Base-by-base conservation (phyloP, 2,329 filamentous ascomycete genomes). In the Sclerotinia spermophila region DNA sequence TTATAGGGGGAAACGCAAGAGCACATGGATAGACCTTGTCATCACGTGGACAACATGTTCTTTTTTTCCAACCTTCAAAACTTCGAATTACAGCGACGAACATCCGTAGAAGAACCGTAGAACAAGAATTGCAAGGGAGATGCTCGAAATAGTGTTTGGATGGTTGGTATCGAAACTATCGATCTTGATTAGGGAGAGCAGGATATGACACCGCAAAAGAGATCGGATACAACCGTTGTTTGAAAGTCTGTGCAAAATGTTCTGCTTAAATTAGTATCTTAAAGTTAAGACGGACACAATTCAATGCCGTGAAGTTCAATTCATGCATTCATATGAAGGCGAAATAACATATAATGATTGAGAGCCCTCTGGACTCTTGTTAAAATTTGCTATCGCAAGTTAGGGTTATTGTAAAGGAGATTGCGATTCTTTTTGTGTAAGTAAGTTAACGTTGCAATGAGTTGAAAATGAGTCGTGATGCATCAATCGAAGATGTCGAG, bases 11-110 rank as follows among this genome's bases (percentile, higher is more conserved):
- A 17, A 53, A 66, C 5, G 45, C 24, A 51, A 21, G 24, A 21
- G 30, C 30, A 33, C 44, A 53, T 64, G 67, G 67, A 65, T 65
- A 24, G 38, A 56, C 67, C 67, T 65, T 65, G 67, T 42, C 30
- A 45, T 65, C 67, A 56, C 67, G 45, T 69, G 48, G n/a, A 19
- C 67, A 40, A 13, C 27, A 35, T 48, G 24, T 55, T 13, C 53
- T 53, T 48, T 30, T 42, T 48, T 30, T 42, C 10, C 45, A 66
- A 33, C 35, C 45, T 30, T 53, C 42, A 10, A 24, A 51, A 48
- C 44, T 35, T 64, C 24, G 44, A 5, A 19, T 6, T 33, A 21
- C 33, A 27, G 38, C 4, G 44, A 51, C 24, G 44, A 27, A 51
- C 33, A 51, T 33, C 44, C 61, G 33, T 51, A 64, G 61, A 64